A percentile compares a stretch with the other conserved stretches of the same genome.
Evolutionary conservation across 2,329 filamentous ascomycete species (phyloP).

Genomic region (Xylariaceae sp.): DNA sequence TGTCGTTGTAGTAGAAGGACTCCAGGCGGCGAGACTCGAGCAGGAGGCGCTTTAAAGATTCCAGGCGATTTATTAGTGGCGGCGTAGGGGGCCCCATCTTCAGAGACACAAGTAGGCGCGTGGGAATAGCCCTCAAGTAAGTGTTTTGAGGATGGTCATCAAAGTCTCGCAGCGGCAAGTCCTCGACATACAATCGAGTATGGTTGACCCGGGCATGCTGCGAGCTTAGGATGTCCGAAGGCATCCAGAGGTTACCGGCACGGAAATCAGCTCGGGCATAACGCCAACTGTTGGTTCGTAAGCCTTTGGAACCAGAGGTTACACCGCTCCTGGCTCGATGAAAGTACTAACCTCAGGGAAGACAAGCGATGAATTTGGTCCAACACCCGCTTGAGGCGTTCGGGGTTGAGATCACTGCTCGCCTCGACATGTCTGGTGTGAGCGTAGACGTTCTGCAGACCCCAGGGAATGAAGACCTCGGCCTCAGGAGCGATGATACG

Average conservation of each 20-base stretch:
- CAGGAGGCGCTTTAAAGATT: conserved; percentile 35
- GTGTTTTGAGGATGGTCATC: conserved; percentile 25
- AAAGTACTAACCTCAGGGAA: conserved; percentile 30
- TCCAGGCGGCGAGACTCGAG: conserved; percentile 27
- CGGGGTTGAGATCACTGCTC: conserved; percentile 32
- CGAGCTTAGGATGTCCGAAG: conserved; percentile 30
- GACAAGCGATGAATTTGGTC: conserved; percentile 27
- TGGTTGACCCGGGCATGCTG: conserved; percentile 20
- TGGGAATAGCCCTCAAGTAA: conserved; percentile 32
- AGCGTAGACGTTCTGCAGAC: conserved; percentile 27
- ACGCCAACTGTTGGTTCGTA: conserved; percentile 26
- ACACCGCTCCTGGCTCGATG: too few relatives aligned
- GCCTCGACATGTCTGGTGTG: conserved; percentile 34
- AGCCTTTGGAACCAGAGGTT: conserved; percentile 1
- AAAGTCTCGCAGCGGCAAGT: conserved; percentile 32
- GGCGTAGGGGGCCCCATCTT: conserved; percentile 32
- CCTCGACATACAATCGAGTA: conserved; percentile 32
- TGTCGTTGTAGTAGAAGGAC: conserved; percentile 35
- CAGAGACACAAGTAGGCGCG: conserved; percentile 31
- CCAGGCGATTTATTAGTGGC: conserved; percentile 32
- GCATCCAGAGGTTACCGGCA: conserved; percentile 26
- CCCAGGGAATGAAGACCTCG: conserved; percentile 24
- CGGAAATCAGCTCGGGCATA: conserved; percentile 26
- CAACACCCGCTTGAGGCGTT: conserved; percentile 28
- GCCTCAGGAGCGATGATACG: conserved; percentile 28